Percentiles rank a stretch among this genome's conserved stretches.
These are phyloP conservation scores for Triticum urartu DNA, from an alignment of 176 grass and related monocot genomes.

Conservation along the genomic window DNA sequence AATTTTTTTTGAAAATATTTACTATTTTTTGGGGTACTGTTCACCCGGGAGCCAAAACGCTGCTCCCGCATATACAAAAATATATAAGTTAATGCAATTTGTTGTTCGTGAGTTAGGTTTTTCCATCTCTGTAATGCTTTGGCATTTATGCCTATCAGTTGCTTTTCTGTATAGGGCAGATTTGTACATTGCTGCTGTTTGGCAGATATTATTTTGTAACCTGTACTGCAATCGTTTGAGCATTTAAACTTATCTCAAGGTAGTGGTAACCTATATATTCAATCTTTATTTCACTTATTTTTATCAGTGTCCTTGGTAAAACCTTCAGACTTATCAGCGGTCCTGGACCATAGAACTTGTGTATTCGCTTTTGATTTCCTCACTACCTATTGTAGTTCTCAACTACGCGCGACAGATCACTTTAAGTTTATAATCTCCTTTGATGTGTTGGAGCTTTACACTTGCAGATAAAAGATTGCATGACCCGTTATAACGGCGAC, in stretches of 20 bases:
- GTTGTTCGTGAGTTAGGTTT: neutral
- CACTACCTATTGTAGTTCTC: neutral
- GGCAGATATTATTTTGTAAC: neutral
- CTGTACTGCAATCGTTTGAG: neutral
- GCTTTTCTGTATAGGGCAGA: neutral
- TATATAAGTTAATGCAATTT: neutral
- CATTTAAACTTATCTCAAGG: neutral
- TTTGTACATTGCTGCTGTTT: neutral
- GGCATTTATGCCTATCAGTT: neutral
- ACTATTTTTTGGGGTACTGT: too few relatives aligned
- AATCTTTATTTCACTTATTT: neutral
- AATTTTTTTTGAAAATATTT: too few relatives aligned
- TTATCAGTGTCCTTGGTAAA: neutral
- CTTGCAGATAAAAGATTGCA: conserved; percentile 87
- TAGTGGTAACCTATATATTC: neutral
- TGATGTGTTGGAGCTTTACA: neutral
- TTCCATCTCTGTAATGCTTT: neutral
- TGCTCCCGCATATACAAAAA: too few relatives aligned
- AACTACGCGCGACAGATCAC: neutral
- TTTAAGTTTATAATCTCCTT: conserved; percentile 6
- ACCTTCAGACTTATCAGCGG: neutral
- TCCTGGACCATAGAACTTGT: neutral
- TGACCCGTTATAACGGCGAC: conserved; percentile 90
- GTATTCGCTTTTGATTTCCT: neutral
- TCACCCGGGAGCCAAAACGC: too few relatives aligned